These are phyloP conservation scores for Scenedesmus sp. DNA, from an alignment of 163 green algal genomes.

Conservation along the genomic window DNA sequence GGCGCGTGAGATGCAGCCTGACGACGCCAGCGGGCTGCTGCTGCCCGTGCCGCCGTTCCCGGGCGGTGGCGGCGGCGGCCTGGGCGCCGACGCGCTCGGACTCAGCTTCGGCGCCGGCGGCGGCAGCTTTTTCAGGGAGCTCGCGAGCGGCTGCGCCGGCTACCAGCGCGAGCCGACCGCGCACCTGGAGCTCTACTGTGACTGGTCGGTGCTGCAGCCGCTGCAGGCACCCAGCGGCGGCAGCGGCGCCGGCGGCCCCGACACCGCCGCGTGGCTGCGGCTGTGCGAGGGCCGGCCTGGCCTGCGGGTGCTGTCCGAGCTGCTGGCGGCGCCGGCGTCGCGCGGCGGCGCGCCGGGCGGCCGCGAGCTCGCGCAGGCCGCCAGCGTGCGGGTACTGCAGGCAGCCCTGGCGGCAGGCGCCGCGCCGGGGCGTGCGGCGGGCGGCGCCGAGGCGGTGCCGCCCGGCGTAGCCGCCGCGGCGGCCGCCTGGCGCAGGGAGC, in stretches of 20 bases:
- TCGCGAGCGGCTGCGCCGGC: neutral
- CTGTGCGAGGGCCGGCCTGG: neutral
- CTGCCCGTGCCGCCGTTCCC: constrained; percentile 10
- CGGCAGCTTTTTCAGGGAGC: neutral
- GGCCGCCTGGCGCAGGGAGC: neutral
- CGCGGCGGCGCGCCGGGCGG: too few species aligned
- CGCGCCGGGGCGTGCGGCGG: too few species aligned
- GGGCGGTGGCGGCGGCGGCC: neutral
- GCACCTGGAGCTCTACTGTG: constrained; percentile 36
- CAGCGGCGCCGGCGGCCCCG: neutral
- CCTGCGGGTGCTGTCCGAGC: neutral
- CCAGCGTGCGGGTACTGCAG: too few species aligned
- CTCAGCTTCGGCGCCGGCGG: neutral
- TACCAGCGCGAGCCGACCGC: constrained; percentile 6
- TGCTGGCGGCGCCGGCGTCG: too few species aligned
- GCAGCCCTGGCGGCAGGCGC: too few species aligned
- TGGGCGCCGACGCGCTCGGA: too few species aligned
- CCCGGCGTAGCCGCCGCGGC: too few species aligned
- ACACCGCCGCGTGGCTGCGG: too few species aligned
- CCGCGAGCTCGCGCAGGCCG: too few species aligned
- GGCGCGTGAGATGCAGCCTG: constrained; percentile 9
- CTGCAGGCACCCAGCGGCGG: neutral
- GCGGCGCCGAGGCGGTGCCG: too few species aligned
- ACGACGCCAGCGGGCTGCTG: neutral
- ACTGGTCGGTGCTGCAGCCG: constrained; percentile 30